Evolutionary conservation across 768 basidiomycete genomes (phyloP), one percentile per base, ranked within the genome.

Genomic region (Calocybe indica): DNA sequence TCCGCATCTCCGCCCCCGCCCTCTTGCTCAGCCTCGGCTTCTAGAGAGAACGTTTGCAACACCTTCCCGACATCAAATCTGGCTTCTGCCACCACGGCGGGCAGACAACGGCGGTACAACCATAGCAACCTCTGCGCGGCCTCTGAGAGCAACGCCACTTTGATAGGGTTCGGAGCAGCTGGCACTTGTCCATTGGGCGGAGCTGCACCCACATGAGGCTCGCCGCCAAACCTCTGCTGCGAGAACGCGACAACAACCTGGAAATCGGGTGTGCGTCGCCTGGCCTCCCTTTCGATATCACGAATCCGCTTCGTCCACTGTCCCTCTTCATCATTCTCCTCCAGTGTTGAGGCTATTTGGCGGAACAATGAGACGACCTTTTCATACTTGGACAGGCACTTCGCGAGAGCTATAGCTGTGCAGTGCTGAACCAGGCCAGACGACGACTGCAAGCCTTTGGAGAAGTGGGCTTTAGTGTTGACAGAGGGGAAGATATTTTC

Each of bases 31-130:
- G 37, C 47, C 32, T 41, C 43, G 12, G 22, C 44, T 37, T 50
- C 49, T 7, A 42, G 33, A 15, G 58, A 47, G 55, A 84, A 69
- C 47, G 71, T 68, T 47, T 71, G 70, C 29, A 93, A 64, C 14
- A 94, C 59, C 61, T 91, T 91, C 2, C 90, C 90, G 34, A 86
- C 80, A 62, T 97, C 94, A 55, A 94, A 97, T 43, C 83, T 73
- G 28, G 82, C 81, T 61, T 93, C 92, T 0, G 81, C 79, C 3
- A 88, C 84, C 1, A 91, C 65, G 1, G 75, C 69, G 0, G 92
- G 89, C 29, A 94, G 63, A 50, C 80, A 83, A 15, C 73, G 73
- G 55, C 95, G 89, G 60, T 96, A 98, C 43, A 94, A 72, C 78
- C 85, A 88, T 50, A 96, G 67, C 37, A 98, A 63, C 28, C 92